Evolutionary conservation across 768 basidiomycete genomes (phyloP).

Genomic region (Auriscalpium vulgare): DNA sequence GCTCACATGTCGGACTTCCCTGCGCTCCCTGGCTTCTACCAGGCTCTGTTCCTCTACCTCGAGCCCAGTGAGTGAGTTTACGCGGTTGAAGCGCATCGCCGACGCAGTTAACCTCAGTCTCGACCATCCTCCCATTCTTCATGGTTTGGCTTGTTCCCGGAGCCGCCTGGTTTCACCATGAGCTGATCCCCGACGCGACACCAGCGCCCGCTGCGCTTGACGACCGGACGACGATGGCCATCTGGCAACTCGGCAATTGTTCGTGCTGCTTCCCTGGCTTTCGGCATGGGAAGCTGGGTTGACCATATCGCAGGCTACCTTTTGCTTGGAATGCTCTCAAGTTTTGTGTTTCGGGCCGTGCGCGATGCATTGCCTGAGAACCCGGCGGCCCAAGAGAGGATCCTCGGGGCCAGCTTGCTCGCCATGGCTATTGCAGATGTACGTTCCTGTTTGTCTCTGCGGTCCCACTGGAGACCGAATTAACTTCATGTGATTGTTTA

Average conservation of each 20-base stretch:
- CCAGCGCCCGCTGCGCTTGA: constrained; percentile 32
- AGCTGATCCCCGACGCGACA: constrained; percentile 46
- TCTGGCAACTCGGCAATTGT: constrained; percentile 68
- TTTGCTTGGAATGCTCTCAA: constrained; percentile 55
- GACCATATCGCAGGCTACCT: constrained; percentile 40
- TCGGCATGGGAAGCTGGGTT: background rate
- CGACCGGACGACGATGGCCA: constrained; percentile 46
- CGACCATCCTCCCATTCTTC: constrained; percentile 42
- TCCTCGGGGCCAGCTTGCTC: constrained; percentile 53
- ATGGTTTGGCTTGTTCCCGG: constrained; percentile 53
- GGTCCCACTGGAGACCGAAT: background rate
- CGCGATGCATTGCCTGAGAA: constrained; percentile 50
- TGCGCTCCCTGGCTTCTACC: constrained; percentile 58
- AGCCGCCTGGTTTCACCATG: constrained; percentile 56
- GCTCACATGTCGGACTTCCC: constrained; percentile 32
- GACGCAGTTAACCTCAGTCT: constrained; percentile 25
- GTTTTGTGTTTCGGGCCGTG: constrained; percentile 59
- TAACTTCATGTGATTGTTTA: constrained; percentile 18
- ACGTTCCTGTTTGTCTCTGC: constrained; percentile 20
- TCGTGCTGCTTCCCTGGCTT: constrained; percentile 11
- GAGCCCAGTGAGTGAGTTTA: constrained; percentile 41
- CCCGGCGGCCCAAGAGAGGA: constrained; percentile 56
- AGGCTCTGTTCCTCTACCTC: constrained; percentile 52
- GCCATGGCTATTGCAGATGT: constrained; percentile 69
- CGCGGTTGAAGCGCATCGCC: background rate